Evolutionary conservation across 306 rosid genomes (phyloP), one percentile per base, ranked within the genome.

Genomic region (Lithocarpus polystachyus): DNA sequence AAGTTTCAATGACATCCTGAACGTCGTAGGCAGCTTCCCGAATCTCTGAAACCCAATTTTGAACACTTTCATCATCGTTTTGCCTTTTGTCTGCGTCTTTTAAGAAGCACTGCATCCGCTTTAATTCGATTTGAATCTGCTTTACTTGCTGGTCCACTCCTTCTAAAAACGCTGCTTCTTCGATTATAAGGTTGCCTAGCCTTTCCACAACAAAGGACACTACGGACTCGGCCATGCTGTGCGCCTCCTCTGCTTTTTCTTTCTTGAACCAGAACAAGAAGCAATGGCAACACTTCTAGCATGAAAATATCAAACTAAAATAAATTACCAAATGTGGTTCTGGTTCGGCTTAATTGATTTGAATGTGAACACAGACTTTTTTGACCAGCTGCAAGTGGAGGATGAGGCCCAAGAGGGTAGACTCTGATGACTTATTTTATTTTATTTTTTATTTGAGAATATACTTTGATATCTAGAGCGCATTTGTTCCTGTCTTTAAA

Each of bases 1-100:
- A 84, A 37, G 18, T 76, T 81, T 90, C 90, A n/a, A 88, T 77
- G 68, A 79, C 74, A 59, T 90, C 88, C 82, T 86, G 89, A 26
- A 81, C 84, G 60, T 86, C 85, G 55, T 82, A 84, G 37, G 92
- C 88, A 76, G 82, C 35, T 22, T 80, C 71, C 82, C 83, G 77
- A 22, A 90, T 78, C 64, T 90, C 88, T 4, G 77, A 72, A 74
- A 84, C 76, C 86, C 80, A 83, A 74, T 84, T 86, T n/a, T 37
- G 77, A 1, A 82, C 72, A 12, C 62, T 80, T 55, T 78, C 84
- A 71, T 72, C 73, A 80, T 82, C 82, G 52, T 70, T 71, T 55
- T 80, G 85, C 77, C 65, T 84, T 51, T 71, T 72, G 52, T 86
- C 89, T 18, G 89, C 90, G 65, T 90, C 89, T 73, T 71, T 78